phyloP scores from a whole-genome alignment of 2,329 filamentous ascomycete species.

The Nannizziopsis arthrosporioides region DNA sequence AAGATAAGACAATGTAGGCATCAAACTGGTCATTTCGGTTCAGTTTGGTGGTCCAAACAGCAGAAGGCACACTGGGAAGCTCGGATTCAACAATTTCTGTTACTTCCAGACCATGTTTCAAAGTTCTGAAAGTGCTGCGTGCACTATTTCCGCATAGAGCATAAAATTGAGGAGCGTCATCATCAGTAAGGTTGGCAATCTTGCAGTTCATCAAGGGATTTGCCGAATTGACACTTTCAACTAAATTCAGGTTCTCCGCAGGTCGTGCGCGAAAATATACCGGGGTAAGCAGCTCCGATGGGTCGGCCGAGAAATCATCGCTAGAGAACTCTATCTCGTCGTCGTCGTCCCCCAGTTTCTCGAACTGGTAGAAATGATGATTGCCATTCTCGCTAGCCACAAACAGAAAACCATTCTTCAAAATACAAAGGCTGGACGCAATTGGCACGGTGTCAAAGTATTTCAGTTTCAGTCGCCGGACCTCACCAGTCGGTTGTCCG shows the following conservation, averaged over 20 bases:
- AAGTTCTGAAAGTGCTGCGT: conserved; percentile 75
- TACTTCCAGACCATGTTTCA: conserved; percentile 87
- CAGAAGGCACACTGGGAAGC: conserved; percentile 73
- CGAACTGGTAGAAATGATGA: conserved; percentile 91
- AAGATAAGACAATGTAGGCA: conserved; percentile 89
- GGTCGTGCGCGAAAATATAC: conserved; percentile 75
- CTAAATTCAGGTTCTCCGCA: conserved; percentile 69
- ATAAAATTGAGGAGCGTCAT: conserved; percentile 95
- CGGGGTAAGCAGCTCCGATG: conserved; percentile 58
- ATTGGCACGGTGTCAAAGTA: conserved; percentile 96
- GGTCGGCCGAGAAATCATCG: conserved; percentile 68
- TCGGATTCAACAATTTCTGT: conserved; percentile 93
- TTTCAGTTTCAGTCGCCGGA: conserved; percentile 77
- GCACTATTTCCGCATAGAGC: conserved; percentile 80
- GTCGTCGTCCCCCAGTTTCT: conserved; percentile 91
- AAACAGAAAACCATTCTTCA: conserved; percentile 93
- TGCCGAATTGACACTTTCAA: conserved; percentile 76
- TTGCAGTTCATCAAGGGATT: conserved; percentile 88
- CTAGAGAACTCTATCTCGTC: conserved; percentile 78
- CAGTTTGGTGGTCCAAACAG: conserved; percentile 91
- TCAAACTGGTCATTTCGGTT: conserved; percentile 73
- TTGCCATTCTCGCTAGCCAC: conserved; percentile 87
- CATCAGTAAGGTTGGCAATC: conserved; percentile 76
- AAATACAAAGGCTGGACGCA: conserved; percentile 74
- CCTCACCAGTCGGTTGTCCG: conserved; percentile 67